Evolutionary conservation across 2,329 filamentous ascomycete species (phyloP).

Genomic region (Annulohypoxylon truncatum): DNA sequence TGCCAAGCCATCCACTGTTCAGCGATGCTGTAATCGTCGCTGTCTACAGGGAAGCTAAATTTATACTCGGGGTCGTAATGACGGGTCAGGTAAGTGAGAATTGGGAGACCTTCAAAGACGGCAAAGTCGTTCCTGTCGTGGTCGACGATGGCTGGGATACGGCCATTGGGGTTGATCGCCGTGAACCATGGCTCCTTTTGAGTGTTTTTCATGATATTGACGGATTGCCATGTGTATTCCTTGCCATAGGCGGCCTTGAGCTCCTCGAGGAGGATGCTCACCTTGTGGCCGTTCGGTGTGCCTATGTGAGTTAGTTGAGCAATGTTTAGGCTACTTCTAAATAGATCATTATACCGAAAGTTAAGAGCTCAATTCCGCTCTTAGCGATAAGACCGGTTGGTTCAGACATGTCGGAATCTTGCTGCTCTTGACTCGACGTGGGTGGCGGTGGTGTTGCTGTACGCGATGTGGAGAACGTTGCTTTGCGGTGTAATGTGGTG

Average conservation of each 20-base stretch:
- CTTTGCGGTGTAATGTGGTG: constrained; percentile 4
- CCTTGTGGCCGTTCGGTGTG: constrained; percentile 68
- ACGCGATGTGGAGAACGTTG: constrained; percentile 36
- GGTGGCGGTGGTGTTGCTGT: constrained; percentile 20
- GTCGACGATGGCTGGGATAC: constrained; percentile 74
- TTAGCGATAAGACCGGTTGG: constrained; percentile 70
- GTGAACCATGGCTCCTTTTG: constrained; percentile 77
- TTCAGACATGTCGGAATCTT: constrained; percentile 49
- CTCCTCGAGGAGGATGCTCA: constrained; percentile 72
- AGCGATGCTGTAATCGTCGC: constrained; percentile 53
- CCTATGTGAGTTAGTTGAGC: constrained; percentile 42
- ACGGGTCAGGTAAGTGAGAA: constrained; percentile 78
- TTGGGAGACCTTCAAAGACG: constrained; percentile 81
- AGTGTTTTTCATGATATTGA: constrained; percentile 71
- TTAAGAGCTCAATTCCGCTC: constrained; percentile 73
- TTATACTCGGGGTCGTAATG: constrained; percentile 77
- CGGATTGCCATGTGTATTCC: constrained; percentile 67
- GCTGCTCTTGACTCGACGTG: constrained; percentile 20
- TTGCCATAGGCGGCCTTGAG: constrained; percentile 72
- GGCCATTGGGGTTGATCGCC: constrained; percentile 71
- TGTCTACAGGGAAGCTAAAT: constrained; percentile 67
- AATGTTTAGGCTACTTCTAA: background rate
- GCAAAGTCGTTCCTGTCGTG: constrained; percentile 70
- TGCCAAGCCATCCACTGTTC: constrained; percentile 77
- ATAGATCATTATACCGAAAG: constrained; percentile 55